Percentiles rank a stretch among this genome's conserved stretches.
phyloP scores from a whole-genome alignment of 1,284 basidiomycete species.

The Apiotrichum sp. region DNA sequence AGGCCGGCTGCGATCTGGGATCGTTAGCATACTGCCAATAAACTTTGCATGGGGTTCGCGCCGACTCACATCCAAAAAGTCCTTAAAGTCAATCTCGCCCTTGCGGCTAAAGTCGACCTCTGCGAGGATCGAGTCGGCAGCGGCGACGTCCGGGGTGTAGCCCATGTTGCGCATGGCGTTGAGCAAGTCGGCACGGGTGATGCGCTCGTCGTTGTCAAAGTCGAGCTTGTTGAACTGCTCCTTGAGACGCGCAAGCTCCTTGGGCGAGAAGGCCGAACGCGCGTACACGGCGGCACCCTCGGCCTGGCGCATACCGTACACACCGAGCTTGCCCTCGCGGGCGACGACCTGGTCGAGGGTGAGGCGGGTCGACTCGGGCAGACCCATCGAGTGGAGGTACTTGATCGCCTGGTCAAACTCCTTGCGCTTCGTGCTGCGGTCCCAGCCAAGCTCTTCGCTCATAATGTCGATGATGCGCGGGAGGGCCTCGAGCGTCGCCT shows the following conservation, averaged over 20 bases:
- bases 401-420: constrained; percentile 60
- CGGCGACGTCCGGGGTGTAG: constrained; percentile 46
- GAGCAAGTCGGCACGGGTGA: constrained; percentile 42
- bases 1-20: constrained; percentile 68
- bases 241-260: constrained; percentile 60
- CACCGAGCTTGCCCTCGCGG: constrained; percentile 27
- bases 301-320: constrained; percentile 31
- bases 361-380: constrained; percentile 51
- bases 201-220: constrained; percentile 45
- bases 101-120: constrained; percentile 63
- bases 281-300: constrained; percentile 50
- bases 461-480: constrained; percentile 88
- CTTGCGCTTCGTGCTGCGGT: constrained; percentile 53
- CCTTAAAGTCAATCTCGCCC: constrained; percentile 61
- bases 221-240: constrained; percentile 54
- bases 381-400: constrained; percentile 72
- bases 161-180: constrained; percentile 44
- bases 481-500: constrained; percentile 75
- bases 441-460: constrained; percentile 79
- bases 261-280: constrained; percentile 61
- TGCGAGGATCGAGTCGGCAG: constrained; percentile 64
- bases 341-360: constrained; percentile 40
- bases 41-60: neutral
- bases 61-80: constrained; percentile 58
- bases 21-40: neutral